Evolutionary conservation across 441 rosid species (phyloP).

Genomic region (Erysimum cheiri): DNA sequence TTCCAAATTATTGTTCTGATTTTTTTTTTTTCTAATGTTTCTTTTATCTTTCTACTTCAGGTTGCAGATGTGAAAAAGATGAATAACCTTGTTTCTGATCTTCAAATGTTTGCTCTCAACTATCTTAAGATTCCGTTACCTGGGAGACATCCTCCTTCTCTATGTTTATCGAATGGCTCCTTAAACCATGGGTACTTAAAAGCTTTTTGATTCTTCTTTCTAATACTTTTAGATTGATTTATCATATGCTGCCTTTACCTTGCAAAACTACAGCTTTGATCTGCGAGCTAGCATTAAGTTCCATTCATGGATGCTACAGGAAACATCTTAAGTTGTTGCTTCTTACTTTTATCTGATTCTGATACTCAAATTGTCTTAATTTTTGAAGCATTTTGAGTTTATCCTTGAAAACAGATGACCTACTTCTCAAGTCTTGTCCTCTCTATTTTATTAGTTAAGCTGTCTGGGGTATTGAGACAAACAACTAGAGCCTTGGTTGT

Average conservation of each 20-base stretch:
- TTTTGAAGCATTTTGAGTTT: not conserved
- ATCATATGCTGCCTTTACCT: not conserved
- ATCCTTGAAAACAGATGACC: not conserved
- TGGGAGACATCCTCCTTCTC: constrained; percentile 78
- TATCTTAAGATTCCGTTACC: constrained; percentile 70
- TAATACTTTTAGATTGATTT: not conserved
- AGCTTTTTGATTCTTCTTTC: not conserved
- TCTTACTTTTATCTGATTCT: not conserved
- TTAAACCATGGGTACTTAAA: constrained; percentile 50
- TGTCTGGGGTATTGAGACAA: not conserved
- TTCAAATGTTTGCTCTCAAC: constrained; percentile 79
- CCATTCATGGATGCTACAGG: constrained; percentile 1
- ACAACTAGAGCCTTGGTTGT: not conserved
- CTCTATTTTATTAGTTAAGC: not conserved
- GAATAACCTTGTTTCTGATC: constrained; percentile 72
- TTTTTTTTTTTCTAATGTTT: not conserved
- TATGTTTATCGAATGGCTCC: constrained; percentile 55
- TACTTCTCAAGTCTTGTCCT: constrained; percentile 6
- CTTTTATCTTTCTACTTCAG: constrained; percentile 34
- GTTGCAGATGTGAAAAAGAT: constrained; percentile 72
- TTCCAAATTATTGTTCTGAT: constrained; percentile 8
- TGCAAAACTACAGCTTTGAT: constrained; percentile 6
- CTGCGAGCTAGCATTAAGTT: not conserved
- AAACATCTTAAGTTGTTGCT: not conserved
- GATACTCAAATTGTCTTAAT: not conserved